A percentile compares a stretch with the other conserved stretches of the same genome.
Evolutionary conservation across 1,284 basidiomycete species (phyloP).

Genomic region (Cystobasidium slooffiae): DNA sequence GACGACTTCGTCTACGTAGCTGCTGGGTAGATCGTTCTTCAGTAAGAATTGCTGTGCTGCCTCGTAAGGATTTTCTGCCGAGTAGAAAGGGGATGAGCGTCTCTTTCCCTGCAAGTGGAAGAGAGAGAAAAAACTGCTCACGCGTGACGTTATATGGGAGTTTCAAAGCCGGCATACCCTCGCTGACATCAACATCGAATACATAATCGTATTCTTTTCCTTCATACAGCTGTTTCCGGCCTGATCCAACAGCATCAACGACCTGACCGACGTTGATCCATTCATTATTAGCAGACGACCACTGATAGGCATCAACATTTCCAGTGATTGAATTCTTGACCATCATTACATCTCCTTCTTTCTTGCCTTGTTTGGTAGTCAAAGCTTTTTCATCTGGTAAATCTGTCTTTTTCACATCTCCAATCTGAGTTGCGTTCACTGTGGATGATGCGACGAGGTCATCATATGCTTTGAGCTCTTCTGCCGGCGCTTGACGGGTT

Average conservation of each 20-base stretch:
- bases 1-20: constrained; percentile 88
- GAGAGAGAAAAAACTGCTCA: too few relatives aligned
- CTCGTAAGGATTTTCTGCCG: constrained; percentile 84
- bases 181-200: constrained; percentile 95
- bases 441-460: constrained; percentile 49
- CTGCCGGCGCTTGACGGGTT: constrained; percentile 72
- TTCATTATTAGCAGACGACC: constrained; percentile 69
- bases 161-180: constrained; percentile 89
- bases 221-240: constrained; percentile 78
- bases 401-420: constrained; percentile 87
- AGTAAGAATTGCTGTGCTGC: constrained; percentile 90
- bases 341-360: constrained; percentile 91
- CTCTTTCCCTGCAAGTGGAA: neutral
- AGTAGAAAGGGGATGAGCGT: neutral
- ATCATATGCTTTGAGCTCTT: constrained; percentile 59
- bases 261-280: constrained; percentile 97
- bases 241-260: constrained; percentile 86
- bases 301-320: constrained; percentile 86
- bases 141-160: constrained; percentile 89
- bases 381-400: constrained; percentile 84
- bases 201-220: constrained; percentile 98
- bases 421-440: constrained; percentile 66
- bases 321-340: constrained; percentile 68
- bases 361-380: constrained; percentile 68
- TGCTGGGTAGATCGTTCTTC: constrained; percentile 77